These are phyloP conservation scores for Paxillus ammoniavirescens DNA, from an alignment of 768 basidiomycete genomes.

Conservation along the genomic window DNA sequence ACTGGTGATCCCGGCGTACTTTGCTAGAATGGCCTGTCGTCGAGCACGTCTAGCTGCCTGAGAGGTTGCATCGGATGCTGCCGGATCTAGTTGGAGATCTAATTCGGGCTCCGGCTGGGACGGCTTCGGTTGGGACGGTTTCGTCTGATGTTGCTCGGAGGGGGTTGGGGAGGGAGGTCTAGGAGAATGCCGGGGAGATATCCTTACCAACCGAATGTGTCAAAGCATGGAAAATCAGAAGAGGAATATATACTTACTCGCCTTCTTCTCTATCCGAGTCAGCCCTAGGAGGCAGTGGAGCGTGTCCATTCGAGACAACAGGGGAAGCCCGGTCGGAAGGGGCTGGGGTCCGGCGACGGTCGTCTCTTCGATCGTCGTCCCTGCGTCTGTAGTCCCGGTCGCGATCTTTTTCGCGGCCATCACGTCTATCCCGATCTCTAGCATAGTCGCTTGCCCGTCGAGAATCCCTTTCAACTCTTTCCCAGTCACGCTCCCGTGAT, in stretches of 20 bases:
- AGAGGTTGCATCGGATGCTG: constrained; percentile 53
- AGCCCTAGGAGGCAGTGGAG: constrained; percentile 15
- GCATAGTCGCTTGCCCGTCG: constrained; percentile 30
- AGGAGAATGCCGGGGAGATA: constrained; percentile 55
- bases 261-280: constrained; percentile 83
- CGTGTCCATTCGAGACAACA: constrained; percentile 21
- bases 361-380: constrained; percentile 30
- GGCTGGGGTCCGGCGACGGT: constrained; percentile 22
- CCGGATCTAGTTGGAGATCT: constrained; percentile 56
- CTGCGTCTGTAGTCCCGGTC: constrained; percentile 28
- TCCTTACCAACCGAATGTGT: constrained; percentile 40
- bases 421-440: constrained; percentile 28
- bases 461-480: constrained; percentile 35
- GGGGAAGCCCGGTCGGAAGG: constrained; percentile 8
- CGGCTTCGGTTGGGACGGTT: constrained; percentile 9
- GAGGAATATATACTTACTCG: constrained; percentile 67
- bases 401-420: constrained; percentile 24
- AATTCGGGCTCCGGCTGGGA: constrained; percentile 37
- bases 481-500: constrained; percentile 37
- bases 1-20: constrained; percentile 56
- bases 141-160: constrained; percentile 20
- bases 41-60: constrained; percentile 66
- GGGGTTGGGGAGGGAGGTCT: constrained; percentile 24
- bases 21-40: constrained; percentile 78
- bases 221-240: constrained; percentile 4